A percentile compares a stretch with the other conserved stretches of the same genome.
phyloP scores from a whole-genome alignment of 2,329 filamentous ascomycete genomes.

The Plectosphaerella cucumerina region DNA sequence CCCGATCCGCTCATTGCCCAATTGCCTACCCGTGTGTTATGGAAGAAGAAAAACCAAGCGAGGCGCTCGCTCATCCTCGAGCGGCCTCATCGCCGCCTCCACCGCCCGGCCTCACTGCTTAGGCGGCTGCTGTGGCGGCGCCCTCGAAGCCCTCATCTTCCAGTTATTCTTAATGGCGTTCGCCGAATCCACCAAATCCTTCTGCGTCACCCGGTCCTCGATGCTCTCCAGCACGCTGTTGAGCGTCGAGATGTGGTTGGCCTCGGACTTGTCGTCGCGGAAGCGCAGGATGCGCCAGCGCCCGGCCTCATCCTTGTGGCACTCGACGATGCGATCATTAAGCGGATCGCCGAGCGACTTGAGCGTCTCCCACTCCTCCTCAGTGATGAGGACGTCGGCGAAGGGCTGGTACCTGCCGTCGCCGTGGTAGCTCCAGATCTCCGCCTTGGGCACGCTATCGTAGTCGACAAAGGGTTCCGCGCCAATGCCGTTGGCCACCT shows the following conservation, averaged over 20 bases:
- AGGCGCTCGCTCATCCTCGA: too few relatives aligned
- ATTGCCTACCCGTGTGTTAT: too few relatives aligned
- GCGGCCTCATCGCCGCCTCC: too few relatives aligned
- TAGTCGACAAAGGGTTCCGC: constrained; percentile 69
- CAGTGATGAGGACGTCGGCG: constrained; percentile 63
- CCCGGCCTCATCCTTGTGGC: constrained; percentile 69
- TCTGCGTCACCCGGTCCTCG: constrained; percentile 74
- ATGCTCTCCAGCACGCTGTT: constrained; percentile 88
- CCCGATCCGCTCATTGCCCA: too few relatives aligned
- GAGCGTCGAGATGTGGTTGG: constrained; percentile 83
- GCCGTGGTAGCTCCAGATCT: constrained; percentile 61
- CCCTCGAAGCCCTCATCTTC: constrained; percentile 53
- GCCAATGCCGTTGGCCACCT: background rate
- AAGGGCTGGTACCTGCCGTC: constrained; percentile 59
- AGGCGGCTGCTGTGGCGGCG: background rate
- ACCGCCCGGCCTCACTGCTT: background rate
- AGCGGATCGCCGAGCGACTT: constrained; percentile 71
- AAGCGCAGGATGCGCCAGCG: constrained; percentile 87
- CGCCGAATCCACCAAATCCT: constrained; percentile 70
- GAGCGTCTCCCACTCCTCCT: constrained; percentile 77
- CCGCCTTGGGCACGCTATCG: constrained; percentile 69
- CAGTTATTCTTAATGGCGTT: constrained; percentile 72
- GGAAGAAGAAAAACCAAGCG: too few relatives aligned
- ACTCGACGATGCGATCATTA: constrained; percentile 88
- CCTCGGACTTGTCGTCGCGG: constrained; percentile 86